Evolutionary conservation across 2,329 filamentous ascomycete genomes (phyloP).

Genomic region (Corynespora cassiicola): DNA sequence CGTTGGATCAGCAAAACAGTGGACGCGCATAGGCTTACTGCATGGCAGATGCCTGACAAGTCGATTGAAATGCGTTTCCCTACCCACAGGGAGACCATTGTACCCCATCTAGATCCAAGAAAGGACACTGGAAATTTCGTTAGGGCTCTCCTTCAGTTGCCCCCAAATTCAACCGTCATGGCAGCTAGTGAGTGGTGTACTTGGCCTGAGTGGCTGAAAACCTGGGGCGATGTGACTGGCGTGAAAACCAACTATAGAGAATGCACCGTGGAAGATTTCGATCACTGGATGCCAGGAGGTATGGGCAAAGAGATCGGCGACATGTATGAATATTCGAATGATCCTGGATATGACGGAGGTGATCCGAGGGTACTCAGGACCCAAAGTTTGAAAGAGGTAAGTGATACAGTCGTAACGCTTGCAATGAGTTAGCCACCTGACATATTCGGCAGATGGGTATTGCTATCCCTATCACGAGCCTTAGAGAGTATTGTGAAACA

Average conservation of each 20-base stretch:
- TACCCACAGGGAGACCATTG: conserved; percentile 11
- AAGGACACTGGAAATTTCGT: conserved; percentile 25
- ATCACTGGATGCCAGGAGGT: conserved; percentile 23
- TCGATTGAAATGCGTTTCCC: conserved; percentile 24
- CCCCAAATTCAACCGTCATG: conserved; percentile 30
- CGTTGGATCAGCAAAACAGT: no score
- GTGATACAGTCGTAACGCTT: not conserved
- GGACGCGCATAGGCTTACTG: no score
- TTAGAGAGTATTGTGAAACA: conserved; percentile 16
- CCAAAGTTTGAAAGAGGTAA: conserved; percentile 18
- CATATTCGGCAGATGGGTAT: conserved; percentile 15
- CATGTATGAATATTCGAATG: conserved; percentile 31
- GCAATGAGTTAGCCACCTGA: conserved; percentile 1
- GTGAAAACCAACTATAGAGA: conserved; percentile 24
- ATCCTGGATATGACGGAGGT: conserved; percentile 41
- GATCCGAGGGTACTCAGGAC: conserved; percentile 21
- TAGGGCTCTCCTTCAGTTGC: conserved; percentile 21
- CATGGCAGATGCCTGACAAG: conserved; percentile 18
- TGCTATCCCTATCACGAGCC: conserved; percentile 11
- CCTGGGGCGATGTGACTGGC: conserved; percentile 28
- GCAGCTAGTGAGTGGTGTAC: conserved; percentile 24
- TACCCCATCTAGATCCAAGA: conserved; percentile 19
- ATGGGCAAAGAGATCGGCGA: conserved; percentile 34
- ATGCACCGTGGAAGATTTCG: conserved; percentile 19
- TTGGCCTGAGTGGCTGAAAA: conserved; percentile 25